phyloP scores from a whole-genome alignment of 2,329 filamentous ascomycete genomes.

The Metarhizium anisopliae region DNA sequence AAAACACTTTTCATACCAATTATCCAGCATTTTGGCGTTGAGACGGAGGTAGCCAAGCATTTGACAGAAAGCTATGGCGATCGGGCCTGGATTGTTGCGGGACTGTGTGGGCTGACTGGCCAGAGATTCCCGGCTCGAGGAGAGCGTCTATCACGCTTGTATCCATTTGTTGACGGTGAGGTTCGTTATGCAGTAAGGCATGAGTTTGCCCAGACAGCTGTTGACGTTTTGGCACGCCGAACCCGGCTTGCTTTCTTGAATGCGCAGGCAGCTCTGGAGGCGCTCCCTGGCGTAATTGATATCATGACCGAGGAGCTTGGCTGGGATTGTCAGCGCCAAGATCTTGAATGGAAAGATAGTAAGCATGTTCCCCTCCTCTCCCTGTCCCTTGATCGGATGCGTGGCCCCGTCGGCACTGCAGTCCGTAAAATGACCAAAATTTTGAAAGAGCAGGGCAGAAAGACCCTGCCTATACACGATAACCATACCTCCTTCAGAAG shows the following conservation, averaged over 20 bases:
- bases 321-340: conserved; percentile 66
- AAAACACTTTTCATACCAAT: conserved; percentile 89
- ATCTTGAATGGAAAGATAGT: conserved; percentile 73
- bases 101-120: conserved; percentile 67
- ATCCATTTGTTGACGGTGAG: conserved; percentile 89
- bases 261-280: conserved; percentile 80
- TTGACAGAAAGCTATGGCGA: conserved; percentile 83
- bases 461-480: background rate
- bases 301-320: conserved; percentile 78
- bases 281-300: conserved; percentile 77
- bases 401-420: background rate
- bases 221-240: conserved; percentile 77
- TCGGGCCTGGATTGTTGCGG: conserved; percentile 82
- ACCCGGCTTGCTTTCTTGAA: conserved; percentile 86
- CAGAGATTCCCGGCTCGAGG: conserved; percentile 76
- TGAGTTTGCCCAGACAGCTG: conserved; percentile 86
- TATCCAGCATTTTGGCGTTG: conserved; percentile 85
- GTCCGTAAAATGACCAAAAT: background rate
- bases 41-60: conserved; percentile 87
- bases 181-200: conserved; percentile 77
- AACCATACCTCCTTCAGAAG: background rate
- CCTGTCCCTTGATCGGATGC: background rate
- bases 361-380: conserved; percentile 16
- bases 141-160: conserved; percentile 68
- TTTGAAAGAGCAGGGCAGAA: background rate